Percentiles rank a stretch among this genome's conserved stretches.
Evolutionary conservation across 2,329 filamentous ascomycete genomes (phyloP).

Genomic region (Colletotrichum somersetense): DNA sequence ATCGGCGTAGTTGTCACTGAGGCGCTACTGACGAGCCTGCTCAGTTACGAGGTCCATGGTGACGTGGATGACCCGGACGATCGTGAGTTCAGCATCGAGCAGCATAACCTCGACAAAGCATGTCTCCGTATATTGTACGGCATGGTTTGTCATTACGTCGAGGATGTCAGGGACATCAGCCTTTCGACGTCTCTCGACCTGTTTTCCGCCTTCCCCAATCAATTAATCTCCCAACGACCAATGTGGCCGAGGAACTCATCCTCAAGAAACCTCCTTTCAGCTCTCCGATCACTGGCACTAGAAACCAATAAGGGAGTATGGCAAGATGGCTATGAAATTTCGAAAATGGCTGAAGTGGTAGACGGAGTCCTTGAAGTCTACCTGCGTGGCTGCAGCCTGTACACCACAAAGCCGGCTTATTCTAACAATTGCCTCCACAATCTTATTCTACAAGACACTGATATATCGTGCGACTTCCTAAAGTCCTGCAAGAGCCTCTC

Average conservation of each 20-base stretch:
- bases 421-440: not conserved
- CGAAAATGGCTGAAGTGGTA: not conserved
- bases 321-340: too few species aligned
- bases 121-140: not conserved
- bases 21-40: too few species aligned
- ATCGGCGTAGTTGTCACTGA: not conserved
- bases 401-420: rapidly evolving
- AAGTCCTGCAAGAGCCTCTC: not conserved
- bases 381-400: not conserved
- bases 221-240: not conserved
- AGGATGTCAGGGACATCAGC: not conserved
- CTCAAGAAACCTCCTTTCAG: not conserved
- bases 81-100: not conserved
- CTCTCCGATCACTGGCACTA: not conserved
- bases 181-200: not conserved
- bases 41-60: not conserved
- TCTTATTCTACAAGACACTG: not conserved
- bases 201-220: not conserved
- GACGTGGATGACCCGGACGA: not conserved
- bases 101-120: not conserved
- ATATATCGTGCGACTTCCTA: not conserved
- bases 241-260: rapidly evolving
- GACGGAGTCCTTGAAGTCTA: not conserved
- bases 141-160: not conserved
- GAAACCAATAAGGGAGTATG: not conserved